Evolutionary conservation across 768 basidiomycete species (phyloP), one percentile per base, ranked within the genome.

Genomic region (Rhodotorula paludigena): DNA sequence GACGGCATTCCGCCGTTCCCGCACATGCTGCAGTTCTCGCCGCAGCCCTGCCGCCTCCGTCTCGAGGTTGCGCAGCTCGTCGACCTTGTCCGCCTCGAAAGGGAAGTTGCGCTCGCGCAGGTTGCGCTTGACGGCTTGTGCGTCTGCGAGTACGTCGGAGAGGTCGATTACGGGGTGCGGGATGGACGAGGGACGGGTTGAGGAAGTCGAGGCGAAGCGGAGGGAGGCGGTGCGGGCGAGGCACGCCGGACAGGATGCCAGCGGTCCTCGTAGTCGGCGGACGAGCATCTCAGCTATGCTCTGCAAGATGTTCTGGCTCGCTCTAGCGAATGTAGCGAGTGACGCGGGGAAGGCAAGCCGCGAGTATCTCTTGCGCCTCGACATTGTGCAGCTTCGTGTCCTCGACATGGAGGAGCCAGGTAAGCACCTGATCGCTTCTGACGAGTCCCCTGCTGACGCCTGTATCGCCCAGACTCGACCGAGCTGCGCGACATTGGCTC

Each of bases 401-500:
- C 35, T 0, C 44, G 8, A 32, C 10, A 67, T 62, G 66, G 9
- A 32, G 4, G 66, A 59, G 51, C 66, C 66, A 47, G 61, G 57
- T 60, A 20, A 44, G 62, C n/a, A 4, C 35, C 1, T 6, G 2
- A 18, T 2, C 1, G 11, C 23, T 38, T 39, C 14, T 28, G 12
- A 10, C n/a, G 28, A 20, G 9, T 21, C 18, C 14, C 25, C n/a
- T 30, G 2, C 61, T 53, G 16, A 64, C 35, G 21, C 21, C 5
- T 32, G 23, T 0, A 15, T 1, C 12, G 16, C 20, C 21, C 53
- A 64, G 71, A 66, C 53, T 44, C 58, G n/a, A 60, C 52, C 42
- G 25, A 52, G 10, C 58, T 74, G 59, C 56, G 77, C 44, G 80
- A 81, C 61, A 67, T 99, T 60, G 92, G 92, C 15, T 82, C 85